Conservation (phyloP, 108 stramenopile genomes). For the Cyclostephanos tholiformis region DNA sequence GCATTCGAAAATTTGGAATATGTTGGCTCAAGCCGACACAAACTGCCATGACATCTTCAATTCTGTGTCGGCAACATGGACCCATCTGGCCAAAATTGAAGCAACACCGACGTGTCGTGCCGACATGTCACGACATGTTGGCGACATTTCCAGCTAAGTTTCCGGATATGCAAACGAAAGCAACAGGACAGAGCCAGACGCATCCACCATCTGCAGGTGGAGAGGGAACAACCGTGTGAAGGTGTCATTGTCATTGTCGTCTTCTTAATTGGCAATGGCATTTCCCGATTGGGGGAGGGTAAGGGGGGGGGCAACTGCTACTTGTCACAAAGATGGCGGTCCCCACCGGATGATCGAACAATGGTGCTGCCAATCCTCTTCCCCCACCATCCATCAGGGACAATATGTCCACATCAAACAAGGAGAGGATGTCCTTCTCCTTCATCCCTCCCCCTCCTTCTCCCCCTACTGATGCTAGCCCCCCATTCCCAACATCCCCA, state of each 20-base stretch:
- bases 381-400: neutral
- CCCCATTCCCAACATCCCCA: neutral
- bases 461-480: too few relatives aligned
- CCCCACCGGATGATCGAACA: constrained; percentile 11
- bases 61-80: too few relatives aligned
- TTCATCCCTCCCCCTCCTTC: neutral
- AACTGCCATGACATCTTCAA: too few relatives aligned
- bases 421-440: neutral
- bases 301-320: neutral
- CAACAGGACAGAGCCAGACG: constrained; percentile 7
- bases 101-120: too few relatives aligned
- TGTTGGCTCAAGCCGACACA: too few relatives aligned
- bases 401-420: constrained; percentile 1
- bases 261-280: too few relatives aligned
- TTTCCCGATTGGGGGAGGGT: neutral
- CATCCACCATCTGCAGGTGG: constrained; percentile 13
- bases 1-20: too few relatives aligned
- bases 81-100: too few relatives aligned
- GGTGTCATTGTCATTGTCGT: neutral
- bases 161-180: constrained; percentile 8
- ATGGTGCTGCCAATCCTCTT: neutral
- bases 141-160: too few relatives aligned
- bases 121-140: too few relatives aligned
- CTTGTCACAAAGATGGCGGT: constrained; percentile 10
- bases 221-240: neutral